Conservation (phyloP, 2,329 filamentous ascomycete genomes). For the Pseudogymnoascus sp. region DNA sequence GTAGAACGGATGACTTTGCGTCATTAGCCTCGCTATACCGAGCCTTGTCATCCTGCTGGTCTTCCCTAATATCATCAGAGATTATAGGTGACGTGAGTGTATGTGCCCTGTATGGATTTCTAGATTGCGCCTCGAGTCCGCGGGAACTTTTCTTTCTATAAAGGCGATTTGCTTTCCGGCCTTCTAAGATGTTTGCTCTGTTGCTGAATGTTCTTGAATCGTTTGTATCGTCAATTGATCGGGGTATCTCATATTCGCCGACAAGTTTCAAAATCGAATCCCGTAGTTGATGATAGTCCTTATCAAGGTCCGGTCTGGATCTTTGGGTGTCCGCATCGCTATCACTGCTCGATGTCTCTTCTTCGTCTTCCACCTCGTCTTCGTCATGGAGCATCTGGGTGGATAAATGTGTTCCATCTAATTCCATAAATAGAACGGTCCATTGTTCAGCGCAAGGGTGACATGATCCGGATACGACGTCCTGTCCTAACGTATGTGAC, state of each 20-base stretch:
- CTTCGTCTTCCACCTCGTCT: conserved; percentile 56
- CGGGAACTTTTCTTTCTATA: conserved; percentile 46
- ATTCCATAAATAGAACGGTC: conserved; percentile 72
- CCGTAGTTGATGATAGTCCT: conserved; percentile 73
- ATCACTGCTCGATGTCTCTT: conserved; percentile 55
- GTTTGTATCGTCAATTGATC: conserved; percentile 53
- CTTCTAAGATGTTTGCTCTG: conserved; percentile 46
- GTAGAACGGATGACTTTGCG: conserved; percentile 45
- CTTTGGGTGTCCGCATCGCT: conserved; percentile 50
- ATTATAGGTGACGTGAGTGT: neutral
- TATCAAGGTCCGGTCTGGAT: conserved; percentile 58
- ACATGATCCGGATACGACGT: conserved; percentile 58
- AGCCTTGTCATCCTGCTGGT: conserved; percentile 20
- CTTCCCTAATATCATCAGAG: conserved; percentile 1
- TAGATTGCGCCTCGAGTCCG: conserved; percentile 45
- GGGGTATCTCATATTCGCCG: conserved; percentile 73
- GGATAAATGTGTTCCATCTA: conserved; percentile 62
- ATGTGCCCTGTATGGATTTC: conserved; percentile 47
- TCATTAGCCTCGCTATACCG: conserved; percentile 33
- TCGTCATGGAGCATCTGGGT: conserved; percentile 66
- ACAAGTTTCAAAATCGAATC: conserved; percentile 75
- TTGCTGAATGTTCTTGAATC: conserved; percentile 63
- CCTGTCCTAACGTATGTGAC: conserved; percentile 55
- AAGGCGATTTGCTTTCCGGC: conserved; percentile 51
- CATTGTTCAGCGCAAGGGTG: conserved; percentile 79